Percentiles rank a stretch among this genome's conserved stretches.
These are phyloP conservation scores for Macrocystidia cucumis DNA, from an alignment of 1,284 basidiomycete species.

Conservation along the genomic window DNA sequence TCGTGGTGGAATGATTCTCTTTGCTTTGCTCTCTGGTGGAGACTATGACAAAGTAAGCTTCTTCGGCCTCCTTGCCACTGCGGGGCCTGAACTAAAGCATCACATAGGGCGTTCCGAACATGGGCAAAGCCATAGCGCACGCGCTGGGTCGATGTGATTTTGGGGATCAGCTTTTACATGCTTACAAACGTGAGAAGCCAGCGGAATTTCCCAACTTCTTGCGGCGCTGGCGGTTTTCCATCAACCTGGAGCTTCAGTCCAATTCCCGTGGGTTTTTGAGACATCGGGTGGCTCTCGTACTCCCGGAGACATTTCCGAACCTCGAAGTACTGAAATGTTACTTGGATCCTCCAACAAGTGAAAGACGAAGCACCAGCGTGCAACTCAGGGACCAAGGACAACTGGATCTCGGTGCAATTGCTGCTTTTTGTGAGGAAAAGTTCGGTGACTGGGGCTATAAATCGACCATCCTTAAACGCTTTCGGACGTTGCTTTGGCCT, in stretches of 20 bases:
- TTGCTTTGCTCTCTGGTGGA: constrained; percentile 16
- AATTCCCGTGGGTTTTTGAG: constrained; percentile 8
- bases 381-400: not conserved
- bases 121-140: constrained; percentile 11
- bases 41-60: constrained; percentile 12
- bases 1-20: constrained; percentile 13
- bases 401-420: not conserved
- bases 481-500: constrained; percentile 7
- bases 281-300: constrained; percentile 4
- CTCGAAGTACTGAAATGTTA: constrained; percentile 9
- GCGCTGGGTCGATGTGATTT: constrained; percentile 11
- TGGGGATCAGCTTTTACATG: constrained; percentile 10
- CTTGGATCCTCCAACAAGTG: constrained; percentile 10
- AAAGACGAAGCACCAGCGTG: not conserved
- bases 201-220: constrained; percentile 6
- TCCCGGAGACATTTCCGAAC: constrained; percentile 12
- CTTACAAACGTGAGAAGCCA: not conserved
- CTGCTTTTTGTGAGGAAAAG: not conserved
- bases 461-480: constrained; percentile 4
- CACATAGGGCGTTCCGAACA: constrained; percentile 22
- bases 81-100: constrained; percentile 12
- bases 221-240: constrained; percentile 14
- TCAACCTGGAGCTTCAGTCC: constrained; percentile 7
- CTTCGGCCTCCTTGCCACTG: not conserved
- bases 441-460: constrained; percentile 9